Conservation (phyloP, 345 rosid genomes). For the Rhodamnia argentea region DNA sequence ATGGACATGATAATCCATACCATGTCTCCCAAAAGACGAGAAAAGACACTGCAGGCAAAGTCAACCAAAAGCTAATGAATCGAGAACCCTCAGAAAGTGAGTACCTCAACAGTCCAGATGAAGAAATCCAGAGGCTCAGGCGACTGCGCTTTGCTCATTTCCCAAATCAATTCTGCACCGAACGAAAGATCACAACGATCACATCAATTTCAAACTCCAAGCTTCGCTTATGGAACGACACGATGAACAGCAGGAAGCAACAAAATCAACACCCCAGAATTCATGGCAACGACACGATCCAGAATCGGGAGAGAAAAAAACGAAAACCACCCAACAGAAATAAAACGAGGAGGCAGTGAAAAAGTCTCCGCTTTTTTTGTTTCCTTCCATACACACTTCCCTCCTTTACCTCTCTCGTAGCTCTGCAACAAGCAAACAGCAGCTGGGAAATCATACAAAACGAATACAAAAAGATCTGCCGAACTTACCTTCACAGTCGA, state of each 20-base stretch:
- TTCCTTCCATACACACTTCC: background rate
- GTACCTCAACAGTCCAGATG: slow-evolving; percentile 98
- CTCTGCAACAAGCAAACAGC: background rate
- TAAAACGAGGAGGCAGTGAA: background rate
- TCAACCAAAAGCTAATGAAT: background rate
- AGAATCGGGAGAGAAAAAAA: background rate
- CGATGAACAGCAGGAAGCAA: background rate
- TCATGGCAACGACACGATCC: background rate
- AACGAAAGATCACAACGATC: background rate
- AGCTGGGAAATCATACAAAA: background rate
- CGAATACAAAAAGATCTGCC: background rate
- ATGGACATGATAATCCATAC: background rate
- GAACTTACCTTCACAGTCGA: slow-evolving; percentile 4
- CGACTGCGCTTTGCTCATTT: slow-evolving; percentile 62
- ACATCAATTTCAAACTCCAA: background rate
- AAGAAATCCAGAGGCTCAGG: slow-evolving; percentile 99
- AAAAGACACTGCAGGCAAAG: background rate
- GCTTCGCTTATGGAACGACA: background rate
- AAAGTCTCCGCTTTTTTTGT: background rate
- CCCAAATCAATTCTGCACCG: background rate
- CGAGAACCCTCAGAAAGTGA: background rate
- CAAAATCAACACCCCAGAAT: background rate
- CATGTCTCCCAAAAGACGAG: background rate
- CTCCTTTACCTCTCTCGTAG: background rate
- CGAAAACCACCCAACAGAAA: background rate